Conservation (phyloP, 441 rosid genomes). For the Manihot esculenta region DNA sequence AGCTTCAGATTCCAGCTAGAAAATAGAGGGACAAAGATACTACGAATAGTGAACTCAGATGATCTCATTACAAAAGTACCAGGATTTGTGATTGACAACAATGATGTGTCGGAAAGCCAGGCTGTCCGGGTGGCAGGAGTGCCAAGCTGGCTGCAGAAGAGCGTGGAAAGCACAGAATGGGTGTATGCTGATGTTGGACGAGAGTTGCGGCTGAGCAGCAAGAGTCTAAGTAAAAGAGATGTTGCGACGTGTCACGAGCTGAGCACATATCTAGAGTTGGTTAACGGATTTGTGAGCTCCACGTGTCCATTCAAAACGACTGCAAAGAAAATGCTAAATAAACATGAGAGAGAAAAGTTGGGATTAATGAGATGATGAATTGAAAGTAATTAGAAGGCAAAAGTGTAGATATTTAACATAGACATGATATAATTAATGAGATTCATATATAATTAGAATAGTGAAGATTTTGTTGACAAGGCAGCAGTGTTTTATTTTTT, state of each 20-base stretch:
- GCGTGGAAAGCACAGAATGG: conserved; percentile 57
- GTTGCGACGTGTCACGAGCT: conserved; percentile 75
- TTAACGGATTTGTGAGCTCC: conserved; percentile 50
- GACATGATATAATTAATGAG: background rate
- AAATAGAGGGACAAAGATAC: conserved; percentile 51
- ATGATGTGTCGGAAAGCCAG: conserved; percentile 19
- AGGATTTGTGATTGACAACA: conserved; percentile 48
- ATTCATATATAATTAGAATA: no score
- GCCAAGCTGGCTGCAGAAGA: conserved; percentile 50
- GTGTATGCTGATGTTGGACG: conserved; percentile 68
- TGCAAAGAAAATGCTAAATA: conserved; percentile 23
- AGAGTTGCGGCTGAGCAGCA: conserved; percentile 59
- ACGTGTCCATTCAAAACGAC: conserved; percentile 45
- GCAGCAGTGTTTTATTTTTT: no score
- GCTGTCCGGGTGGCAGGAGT: conserved; percentile 23
- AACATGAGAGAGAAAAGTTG: conserved; percentile 6
- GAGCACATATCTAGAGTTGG: conserved; percentile 58
- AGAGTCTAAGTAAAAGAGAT: conserved; percentile 38
- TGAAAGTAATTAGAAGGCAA: no score
- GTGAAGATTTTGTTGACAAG: no score
- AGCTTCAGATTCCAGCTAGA: conserved; percentile 52
- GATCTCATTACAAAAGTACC: conserved; percentile 78
- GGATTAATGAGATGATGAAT: background rate
- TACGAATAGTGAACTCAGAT: conserved; percentile 71
- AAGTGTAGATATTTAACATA: background rate